Evolutionary conservation across 352 stramenopile species (phyloP), one percentile per base, ranked within the genome.

Genomic region (Globisporangium recalcitrans): DNA sequence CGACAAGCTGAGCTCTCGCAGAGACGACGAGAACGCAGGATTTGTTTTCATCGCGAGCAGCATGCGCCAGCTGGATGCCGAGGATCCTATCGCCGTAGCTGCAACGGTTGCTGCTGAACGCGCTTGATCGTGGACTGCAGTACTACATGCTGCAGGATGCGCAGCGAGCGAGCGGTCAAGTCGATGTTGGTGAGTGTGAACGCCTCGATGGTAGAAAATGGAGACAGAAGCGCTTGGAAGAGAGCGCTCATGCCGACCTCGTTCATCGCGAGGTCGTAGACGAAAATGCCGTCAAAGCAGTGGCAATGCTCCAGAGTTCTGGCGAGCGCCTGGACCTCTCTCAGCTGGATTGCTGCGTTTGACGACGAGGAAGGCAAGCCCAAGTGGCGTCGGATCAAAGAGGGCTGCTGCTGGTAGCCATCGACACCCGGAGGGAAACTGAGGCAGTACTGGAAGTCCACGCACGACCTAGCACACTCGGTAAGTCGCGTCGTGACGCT

Each of bases 401-500:
- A 36, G 3, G 29, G 32, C 19, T 69, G 52, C 4, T 71, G 65
- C 26, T 71, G 64, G 38, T 77, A 75, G n/a, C 71, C 68, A 13
- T 72, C 44, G 26, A 77, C 60, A 0, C 73, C 73, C 6, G 64
- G 57, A 0, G 65, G 67, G 9, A 78, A 74, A 0, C 68, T 70
- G 21, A 91, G 70, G 53, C 77, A 87, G 52, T 90, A 88, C 58
- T 86, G 77, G 32, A 88, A 78, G 54, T 91, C 82, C 47, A 89
- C 73, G 29, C 71, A 77, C 8, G 70, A 71, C 0, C 67, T 68
- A 31, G 77, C 67, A 40, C 80, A 88, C 59, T 91, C 76, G 14
- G 75, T 65, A 10, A 90, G 70, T 7, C 80, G 69, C 19, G 16
- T 55, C 22, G 71, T 71, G 44, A 88, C 74, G 11, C 74, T 88